A percentile compares a stretch with the other conserved stretches of the same genome.
These are phyloP conservation scores for Hemerocallis citrina DNA, from an alignment of 106 monocot species.

Conservation along the genomic window DNA sequence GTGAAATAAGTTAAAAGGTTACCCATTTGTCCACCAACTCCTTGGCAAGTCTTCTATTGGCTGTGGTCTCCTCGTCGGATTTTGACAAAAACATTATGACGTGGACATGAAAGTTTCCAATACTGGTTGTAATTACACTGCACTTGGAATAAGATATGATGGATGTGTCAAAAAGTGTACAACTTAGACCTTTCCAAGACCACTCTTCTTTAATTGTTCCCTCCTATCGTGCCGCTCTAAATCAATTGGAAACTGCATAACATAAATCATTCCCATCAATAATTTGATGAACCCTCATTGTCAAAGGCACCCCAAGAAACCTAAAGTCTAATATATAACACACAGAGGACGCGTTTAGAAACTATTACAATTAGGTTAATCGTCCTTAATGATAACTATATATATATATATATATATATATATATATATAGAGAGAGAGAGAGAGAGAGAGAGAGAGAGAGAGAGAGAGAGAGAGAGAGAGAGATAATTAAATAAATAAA, in stretches of 20 bases:
- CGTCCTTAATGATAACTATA: too few species aligned
- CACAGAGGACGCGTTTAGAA: too few species aligned
- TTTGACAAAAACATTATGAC: constrained; percentile 99
- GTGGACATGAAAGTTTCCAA: constrained; percentile 17
- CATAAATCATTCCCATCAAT: not conserved
- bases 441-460: too few species aligned
- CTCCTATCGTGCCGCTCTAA: constrained; percentile 72
- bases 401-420: too few species aligned
- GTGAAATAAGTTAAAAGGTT: constrained; percentile 4
- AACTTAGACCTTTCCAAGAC: constrained; percentile 81
- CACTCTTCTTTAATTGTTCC: constrained; percentile 96
- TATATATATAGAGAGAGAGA: too few species aligned
- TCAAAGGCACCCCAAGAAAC: too few species aligned
- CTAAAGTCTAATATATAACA: too few species aligned
- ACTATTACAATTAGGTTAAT: too few species aligned
- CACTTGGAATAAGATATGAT: not conserved
- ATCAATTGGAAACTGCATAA: constrained; percentile 86
- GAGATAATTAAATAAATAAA: too few species aligned
- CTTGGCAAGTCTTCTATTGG: constrained; percentile 87
- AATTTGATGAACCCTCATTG: too few species aligned
- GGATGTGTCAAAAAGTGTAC: not conserved
- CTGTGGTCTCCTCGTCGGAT: constrained; percentile 95
- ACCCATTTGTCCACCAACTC: constrained; percentile 99
- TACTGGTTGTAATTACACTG: not conserved
- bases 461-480: too few species aligned